phyloP scores from a whole-genome alignment of 2,329 filamentous ascomycete species.

The Cytospora chrysosperma region DNA sequence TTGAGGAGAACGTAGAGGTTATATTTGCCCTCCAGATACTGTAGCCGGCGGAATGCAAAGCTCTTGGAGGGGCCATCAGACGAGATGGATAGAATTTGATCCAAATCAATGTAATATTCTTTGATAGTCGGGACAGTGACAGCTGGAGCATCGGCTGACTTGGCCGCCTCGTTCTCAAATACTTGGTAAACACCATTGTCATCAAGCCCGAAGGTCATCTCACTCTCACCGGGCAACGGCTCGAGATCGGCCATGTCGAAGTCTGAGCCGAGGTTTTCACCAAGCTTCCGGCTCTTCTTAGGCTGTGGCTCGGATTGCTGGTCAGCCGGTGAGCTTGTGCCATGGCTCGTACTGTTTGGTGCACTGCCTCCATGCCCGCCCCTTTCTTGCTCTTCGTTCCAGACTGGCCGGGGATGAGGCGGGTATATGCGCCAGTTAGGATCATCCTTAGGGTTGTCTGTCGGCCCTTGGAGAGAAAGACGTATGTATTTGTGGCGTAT shows the following conservation, averaged over 20 bases:
- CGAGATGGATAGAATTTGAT: conserved; percentile 81
- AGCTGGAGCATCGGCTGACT: conserved; percentile 65
- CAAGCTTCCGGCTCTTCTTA: conserved; percentile 74
- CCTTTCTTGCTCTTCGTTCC: conserved; percentile 59
- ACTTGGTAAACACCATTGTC: conserved; percentile 89
- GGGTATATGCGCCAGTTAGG: conserved; percentile 87
- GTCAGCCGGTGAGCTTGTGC: conserved; percentile 41
- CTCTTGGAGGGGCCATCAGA: conserved; percentile 96
- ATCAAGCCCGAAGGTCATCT: conserved; percentile 77
- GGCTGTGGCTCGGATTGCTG: conserved; percentile 35
- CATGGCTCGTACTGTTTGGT: conserved; percentile 41
- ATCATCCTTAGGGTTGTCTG: conserved; percentile 86
- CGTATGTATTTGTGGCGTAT: conserved; percentile 85
- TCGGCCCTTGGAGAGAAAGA: conserved; percentile 76
- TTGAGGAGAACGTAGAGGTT: conserved; percentile 91
- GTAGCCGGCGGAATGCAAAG: conserved; percentile 90
- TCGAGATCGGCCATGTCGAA: conserved; percentile 78
- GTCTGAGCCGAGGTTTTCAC: conserved; percentile 87
- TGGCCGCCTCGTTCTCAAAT: conserved; percentile 67
- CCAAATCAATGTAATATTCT: conserved; percentile 94
- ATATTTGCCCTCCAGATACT: conserved; percentile 96
- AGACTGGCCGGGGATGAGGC: conserved; percentile 85
- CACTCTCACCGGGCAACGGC: conserved; percentile 68
- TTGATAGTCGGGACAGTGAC: conserved; percentile 86
- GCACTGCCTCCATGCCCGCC: conserved; percentile 32